Conservation (phyloP, 371 early-diverging fungal genomes). For the Syncephalastrum racemosum region DNA sequence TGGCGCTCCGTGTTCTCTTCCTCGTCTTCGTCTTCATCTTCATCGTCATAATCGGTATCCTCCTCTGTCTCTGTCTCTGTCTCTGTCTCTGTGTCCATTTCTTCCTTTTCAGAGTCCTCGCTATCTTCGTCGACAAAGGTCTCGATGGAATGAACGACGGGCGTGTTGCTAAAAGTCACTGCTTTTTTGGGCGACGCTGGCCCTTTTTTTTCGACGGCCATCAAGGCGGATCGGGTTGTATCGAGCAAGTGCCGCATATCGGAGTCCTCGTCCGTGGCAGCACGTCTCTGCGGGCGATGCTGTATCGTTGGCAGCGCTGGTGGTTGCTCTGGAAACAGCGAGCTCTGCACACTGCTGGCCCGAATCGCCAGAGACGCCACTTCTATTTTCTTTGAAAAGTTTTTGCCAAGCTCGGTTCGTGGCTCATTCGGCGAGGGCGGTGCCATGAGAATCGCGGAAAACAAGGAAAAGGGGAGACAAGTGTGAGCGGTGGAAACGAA, state of each 20-base stretch:
- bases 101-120: constrained; percentile 7
- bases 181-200: constrained; percentile 13
- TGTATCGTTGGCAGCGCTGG: background rate
- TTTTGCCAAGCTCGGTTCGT: constrained; percentile 16
- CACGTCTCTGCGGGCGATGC: background rate
- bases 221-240: constrained; percentile 5
- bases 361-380: constrained; percentile 24
- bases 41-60: background rate
- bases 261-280: background rate
- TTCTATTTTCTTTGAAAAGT: constrained; percentile 20
- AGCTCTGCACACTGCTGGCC: constrained; percentile 12
- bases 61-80: constrained; percentile 5
- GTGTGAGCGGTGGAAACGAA: background rate
- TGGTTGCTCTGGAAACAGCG: constrained; percentile 12
- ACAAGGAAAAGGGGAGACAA: background rate
- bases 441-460: background rate
- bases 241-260: constrained; percentile 4
- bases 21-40: constrained; percentile 2
- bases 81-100: constrained; percentile 4
- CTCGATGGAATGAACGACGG: constrained; percentile 19
- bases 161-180: constrained; percentile 21
- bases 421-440: constrained; percentile 1
- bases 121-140: constrained; percentile 6
- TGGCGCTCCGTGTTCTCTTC: background rate
- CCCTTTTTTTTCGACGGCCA: constrained; percentile 5